Evolutionary conservation across 2,329 filamentous ascomycete species (phyloP), one percentile per base, ranked within the genome.

Genomic region (Thielaviopsis musarum): DNA sequence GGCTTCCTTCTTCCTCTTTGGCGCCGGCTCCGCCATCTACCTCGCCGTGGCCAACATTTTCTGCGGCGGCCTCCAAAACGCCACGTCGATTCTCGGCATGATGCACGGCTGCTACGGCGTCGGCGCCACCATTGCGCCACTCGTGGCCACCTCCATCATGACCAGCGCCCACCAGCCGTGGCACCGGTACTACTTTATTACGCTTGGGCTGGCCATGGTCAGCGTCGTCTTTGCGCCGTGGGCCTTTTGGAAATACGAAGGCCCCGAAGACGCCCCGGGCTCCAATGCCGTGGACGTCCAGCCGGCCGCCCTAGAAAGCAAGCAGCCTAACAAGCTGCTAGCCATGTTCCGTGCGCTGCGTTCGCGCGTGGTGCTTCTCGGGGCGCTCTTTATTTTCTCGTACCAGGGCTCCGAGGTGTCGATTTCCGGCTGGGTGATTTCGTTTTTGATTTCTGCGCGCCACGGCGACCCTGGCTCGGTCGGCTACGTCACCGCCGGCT

Each of bases 401-500:
- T 94, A 95, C 69, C 87, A 93, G 70, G 88, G 88, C 38, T 85
- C 86, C 41, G 88, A 94, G 70, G 88, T 94, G 17, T 84, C 83
- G 61, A 87, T 91, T 64, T 88, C 85, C 0, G 88, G 88, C 58
- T 94, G 88, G 89, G 84, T 91, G 55, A 89, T 91, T 63, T 89
- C 85, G 2, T 94, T 91, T 72, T 74, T 94, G 48, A 89, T 93
- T 69, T 78, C 79, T 56, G 79, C 82, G 63, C 83, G 88, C 45
- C 74, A 82, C 60, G 88, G 87, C 15, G 77, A 85, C 65, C 86
- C 87, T 6, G 74, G 78, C 0, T 75, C 77, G 3, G 86, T 93
- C 19, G 88, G 89, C 41, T 93, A 93, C 69, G 86, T 93, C 22
- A 89, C 86, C 1, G 77, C 87, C 1, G 78, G 83, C 12, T 84